Evolutionary conservation across 1,284 basidiomycete genomes (phyloP), one percentile per base, ranked within the genome.

Genomic region (Vanrija sp.): DNA sequence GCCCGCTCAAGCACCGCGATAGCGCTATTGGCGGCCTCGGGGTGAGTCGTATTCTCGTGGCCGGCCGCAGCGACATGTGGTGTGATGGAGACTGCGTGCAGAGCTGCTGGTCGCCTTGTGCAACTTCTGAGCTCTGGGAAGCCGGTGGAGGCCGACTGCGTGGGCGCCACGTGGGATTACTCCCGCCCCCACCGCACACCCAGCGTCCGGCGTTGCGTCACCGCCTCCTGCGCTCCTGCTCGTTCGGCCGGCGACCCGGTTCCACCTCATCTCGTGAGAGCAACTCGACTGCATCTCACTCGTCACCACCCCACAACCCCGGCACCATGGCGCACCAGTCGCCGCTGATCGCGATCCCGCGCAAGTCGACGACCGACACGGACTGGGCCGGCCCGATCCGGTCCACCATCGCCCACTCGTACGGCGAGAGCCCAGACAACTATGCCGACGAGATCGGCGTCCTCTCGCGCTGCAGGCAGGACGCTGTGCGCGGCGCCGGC

Each of bases 401-500:
- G 35, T 84, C 81, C 56, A 81, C 93, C 46, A 96, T 99, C 75
- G 81, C 86, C 4, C 88, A 90, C 65, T 92, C 89, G 7, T 99
- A 97, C 73, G 92, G 92, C 48, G 95, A 98, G 79, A 85, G 83
- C 65, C 89, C 95, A 16, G 89, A 92, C 61, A 84, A 83, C 65
- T 98, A 97, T 69, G 77, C 85, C 0, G 80, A 87, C 23, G 94
- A 98, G 72, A 90, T 87, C 67, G 82, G 85, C 9, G 79, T 85
- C 1, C 84, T 98, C 16, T 88, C 94, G 69, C 81, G 94, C 41
- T 92, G 90, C 75, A 79, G 95, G 41, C 92, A 97, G 75, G 96
- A 98, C 76, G 95, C 95, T 0, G 89, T 97, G 7, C 83, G 87
- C 62, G 94, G 93, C 35, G 93, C 94, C 19, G 94, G 94, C 1